These are phyloP conservation scores for Alternaria consortialis DNA, from an alignment of 2,329 filamentous ascomycete species.

Conservation along the genomic window DNA sequence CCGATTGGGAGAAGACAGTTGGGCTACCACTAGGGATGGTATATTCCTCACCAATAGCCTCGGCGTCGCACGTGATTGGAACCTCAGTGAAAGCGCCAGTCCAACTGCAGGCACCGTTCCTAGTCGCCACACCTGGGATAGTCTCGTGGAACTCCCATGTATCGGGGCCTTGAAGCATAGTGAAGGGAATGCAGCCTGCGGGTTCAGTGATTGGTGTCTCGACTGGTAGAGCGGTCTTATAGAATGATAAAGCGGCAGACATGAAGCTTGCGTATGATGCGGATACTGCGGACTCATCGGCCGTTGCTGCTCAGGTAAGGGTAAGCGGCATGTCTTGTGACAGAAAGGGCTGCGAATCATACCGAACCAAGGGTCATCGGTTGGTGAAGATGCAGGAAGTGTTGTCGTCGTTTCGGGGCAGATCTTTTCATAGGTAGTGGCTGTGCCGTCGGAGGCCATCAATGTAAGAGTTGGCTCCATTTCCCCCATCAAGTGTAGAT, in stretches of 20 bases:
- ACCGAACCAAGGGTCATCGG: no score
- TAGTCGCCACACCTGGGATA: background rate
- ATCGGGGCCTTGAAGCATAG: slow-evolving; percentile 14
- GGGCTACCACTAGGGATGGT: background rate
- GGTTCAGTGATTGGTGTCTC: no score
- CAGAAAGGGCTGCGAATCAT: no score
- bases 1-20: background rate
- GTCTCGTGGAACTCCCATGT: slow-evolving; percentile 11
- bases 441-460: slow-evolving; percentile 7
- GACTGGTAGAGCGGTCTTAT: no score
- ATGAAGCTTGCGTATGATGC: no score
- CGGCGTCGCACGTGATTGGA: slow-evolving; percentile 11
- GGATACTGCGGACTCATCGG: no score
- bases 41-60: background rate
- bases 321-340: no score
- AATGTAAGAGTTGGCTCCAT: slow-evolving; percentile 3
- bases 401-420: slow-evolving; percentile 5
- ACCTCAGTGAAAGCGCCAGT: slow-evolving; percentile 12
- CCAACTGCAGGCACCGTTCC: slow-evolving; percentile 14
- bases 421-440: slow-evolving; percentile 13
- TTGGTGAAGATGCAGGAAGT: background rate
- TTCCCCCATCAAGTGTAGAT: slow-evolving; percentile 3
- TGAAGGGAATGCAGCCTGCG: background rate
- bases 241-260: no score
- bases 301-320: no score